Evolutionary conservation across 2,329 filamentous ascomycete genomes (phyloP), one percentile per base, ranked within the genome.

Genomic region (Gnomoniopsis sp.): DNA sequence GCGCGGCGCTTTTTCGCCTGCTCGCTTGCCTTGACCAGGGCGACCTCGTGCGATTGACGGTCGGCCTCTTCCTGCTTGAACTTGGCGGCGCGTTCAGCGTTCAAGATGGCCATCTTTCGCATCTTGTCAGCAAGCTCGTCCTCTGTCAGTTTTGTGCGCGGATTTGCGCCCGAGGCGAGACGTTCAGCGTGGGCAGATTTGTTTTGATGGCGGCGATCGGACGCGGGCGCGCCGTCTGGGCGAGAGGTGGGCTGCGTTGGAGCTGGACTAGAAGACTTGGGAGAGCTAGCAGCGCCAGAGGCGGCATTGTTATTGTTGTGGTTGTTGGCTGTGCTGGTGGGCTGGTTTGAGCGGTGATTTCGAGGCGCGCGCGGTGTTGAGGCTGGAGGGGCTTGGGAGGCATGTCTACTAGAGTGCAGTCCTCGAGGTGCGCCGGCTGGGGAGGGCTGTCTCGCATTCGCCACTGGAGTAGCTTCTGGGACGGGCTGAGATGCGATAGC

Each of bases 111-210:
- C 80, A 85, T 86, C 68, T 81, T 74, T 65, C 81, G 81, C 79
- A 87, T 84, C 68, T 85, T 85, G 60, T 74, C 79, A 0, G 81
- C 75, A 3, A 87, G 77, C 70, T 88, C 81, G 1, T 74, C 71
- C 0, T 87, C 83, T 0, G 83, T 86, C 30, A 85, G 77, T 70
- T 86, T 86, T 23, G 79, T 79, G 12, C 83, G 81, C 23, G 83
- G 83, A 71, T 85, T 85, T 14, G 77, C 79, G 59, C 83, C 83
- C 1, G 82, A 85, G 55, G 75, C 72, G 11, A 81, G 68, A 11
- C 83, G 82, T 22, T 44, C 41, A 10, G 73, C 66, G 48, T 75
- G 71, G 6, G 71, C 70, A 22, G 67, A 66, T 4, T 69, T 69
- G 14, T 71, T 72, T 62, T 73, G 43, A 67, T 66, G 38, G 72